phyloP scores from a whole-genome alignment of 805 yeast species.

The Yueomyces sinensis region DNA sequence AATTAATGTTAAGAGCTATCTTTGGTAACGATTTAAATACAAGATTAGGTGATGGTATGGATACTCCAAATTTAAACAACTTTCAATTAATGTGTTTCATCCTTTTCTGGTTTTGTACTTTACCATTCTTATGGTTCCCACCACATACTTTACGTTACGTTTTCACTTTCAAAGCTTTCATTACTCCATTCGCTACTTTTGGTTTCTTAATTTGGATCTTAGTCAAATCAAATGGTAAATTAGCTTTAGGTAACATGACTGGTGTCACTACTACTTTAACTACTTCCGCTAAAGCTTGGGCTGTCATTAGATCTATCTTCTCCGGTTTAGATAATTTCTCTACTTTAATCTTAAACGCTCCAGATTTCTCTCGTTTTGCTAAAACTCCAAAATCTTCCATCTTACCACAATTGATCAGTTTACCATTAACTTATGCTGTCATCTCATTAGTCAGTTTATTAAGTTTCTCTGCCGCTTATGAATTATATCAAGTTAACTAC shows the following conservation, averaged over 20 bases:
- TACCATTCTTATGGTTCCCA: conserved; percentile 73
- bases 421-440: conserved; percentile 66
- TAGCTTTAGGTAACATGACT: conserved; percentile 17
- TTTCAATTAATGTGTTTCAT: conserved; percentile 66
- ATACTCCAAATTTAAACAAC: conserved; percentile 47
- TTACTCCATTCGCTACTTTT: conserved; percentile 75
- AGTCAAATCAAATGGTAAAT: conserved; percentile 58
- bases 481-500: conserved; percentile 51
- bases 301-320: conserved; percentile 66
- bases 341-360: conserved; percentile 76
- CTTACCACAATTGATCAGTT: conserved; percentile 48
- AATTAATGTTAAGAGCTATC: conserved; percentile 63
- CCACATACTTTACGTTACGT: conserved; percentile 77
- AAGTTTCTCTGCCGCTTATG: conserved; percentile 66
- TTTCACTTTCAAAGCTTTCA: conserved; percentile 67
- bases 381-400: conserved; percentile 36
- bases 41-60: conserved; percentile 51
- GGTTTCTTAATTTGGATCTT: conserved; percentile 78
- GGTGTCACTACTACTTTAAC: conserved; percentile 6
- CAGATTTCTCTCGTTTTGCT: conserved; percentile 82
- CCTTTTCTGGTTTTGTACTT: conserved; percentile 64
- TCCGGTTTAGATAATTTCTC: conserved; percentile 77
- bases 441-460: conserved; percentile 79
- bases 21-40: conserved; percentile 55
- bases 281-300: conserved; percentile 67